phyloP scores from a whole-genome alignment of 768 basidiomycete species.

The Amanita rubescens region DNA sequence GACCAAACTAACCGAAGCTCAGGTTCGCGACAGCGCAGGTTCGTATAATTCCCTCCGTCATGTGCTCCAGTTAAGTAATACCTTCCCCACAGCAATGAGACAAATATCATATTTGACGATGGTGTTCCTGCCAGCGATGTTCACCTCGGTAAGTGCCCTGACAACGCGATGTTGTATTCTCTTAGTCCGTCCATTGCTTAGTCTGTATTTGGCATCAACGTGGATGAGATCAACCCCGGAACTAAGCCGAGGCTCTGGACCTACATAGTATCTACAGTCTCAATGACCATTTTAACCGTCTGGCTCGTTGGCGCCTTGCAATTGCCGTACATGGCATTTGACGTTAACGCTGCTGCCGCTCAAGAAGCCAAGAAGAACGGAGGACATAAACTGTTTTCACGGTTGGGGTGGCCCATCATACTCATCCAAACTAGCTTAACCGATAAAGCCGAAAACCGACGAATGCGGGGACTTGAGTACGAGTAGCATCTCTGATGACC shows the following conservation, averaged over 20 bases:
- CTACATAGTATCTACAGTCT: constrained; percentile 36
- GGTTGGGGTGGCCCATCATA: constrained; percentile 7
- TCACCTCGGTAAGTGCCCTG: constrained; percentile 33
- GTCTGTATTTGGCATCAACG: constrained; percentile 57
- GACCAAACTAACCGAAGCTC: constrained; percentile 32
- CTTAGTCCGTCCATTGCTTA: constrained; percentile 13
- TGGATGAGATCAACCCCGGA: constrained; percentile 32
- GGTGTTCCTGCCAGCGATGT: constrained; percentile 53
- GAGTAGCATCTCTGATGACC: neutral
- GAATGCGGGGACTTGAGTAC: neutral
- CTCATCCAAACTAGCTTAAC: constrained; percentile 1
- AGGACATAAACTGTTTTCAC: neutral
- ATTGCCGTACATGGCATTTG: neutral
- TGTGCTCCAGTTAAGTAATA: neutral
- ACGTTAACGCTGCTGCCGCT: neutral
- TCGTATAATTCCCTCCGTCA: neutral
- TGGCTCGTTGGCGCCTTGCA: constrained; percentile 54
- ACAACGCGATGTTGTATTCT: neutral
- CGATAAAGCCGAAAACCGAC: neutral
- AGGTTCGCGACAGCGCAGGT: constrained; percentile 26
- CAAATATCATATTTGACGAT: constrained; percentile 58
- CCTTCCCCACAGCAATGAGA: constrained; percentile 30
- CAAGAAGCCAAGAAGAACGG: neutral
- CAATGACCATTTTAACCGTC: constrained; percentile 40
- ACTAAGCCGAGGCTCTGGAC: constrained; percentile 30